These are phyloP conservation scores for Fusarium subglutinans DNA, from an alignment of 2,329 filamentous ascomycete genomes.

Conservation along the genomic window DNA sequence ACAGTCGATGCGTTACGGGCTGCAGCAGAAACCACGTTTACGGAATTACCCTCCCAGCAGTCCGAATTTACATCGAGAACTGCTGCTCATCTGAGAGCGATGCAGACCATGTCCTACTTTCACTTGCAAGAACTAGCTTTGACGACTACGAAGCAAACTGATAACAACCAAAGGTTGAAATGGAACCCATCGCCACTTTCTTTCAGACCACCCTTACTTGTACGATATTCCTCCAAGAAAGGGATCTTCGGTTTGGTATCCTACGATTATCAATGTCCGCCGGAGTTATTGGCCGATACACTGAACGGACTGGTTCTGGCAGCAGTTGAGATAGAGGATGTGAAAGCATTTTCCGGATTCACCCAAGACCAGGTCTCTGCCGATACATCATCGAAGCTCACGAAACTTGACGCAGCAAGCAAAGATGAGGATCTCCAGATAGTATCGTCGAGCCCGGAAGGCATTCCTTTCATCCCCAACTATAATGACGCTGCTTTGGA, in stretches of 20 bases:
- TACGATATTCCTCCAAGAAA: slow-evolving; percentile 63
- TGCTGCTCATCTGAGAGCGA: slow-evolving; percentile 71
- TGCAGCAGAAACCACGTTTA: slow-evolving; percentile 55
- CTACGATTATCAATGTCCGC: slow-evolving; percentile 71
- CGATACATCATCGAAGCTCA: slow-evolving; percentile 21
- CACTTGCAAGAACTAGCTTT: slow-evolving; percentile 55
- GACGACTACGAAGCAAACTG: slow-evolving; percentile 8
- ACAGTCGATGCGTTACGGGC: slow-evolving; percentile 63
- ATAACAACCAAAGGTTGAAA: slow-evolving; percentile 28
- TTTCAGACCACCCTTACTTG: slow-evolving; percentile 66
- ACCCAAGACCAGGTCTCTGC: neutral
- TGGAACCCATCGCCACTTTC: slow-evolving; percentile 68
- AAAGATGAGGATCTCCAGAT: neutral
- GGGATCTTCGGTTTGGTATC: slow-evolving; percentile 73
- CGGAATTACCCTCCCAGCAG: slow-evolving; percentile 67
- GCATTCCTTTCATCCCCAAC: slow-evolving; percentile 70
- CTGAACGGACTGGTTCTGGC: slow-evolving; percentile 78
- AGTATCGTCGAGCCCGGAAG: slow-evolving; percentile 52
- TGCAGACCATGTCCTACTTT: slow-evolving; percentile 86
- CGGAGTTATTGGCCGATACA: slow-evolving; percentile 67
- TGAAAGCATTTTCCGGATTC: slow-evolving; percentile 56
- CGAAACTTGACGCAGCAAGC: slow-evolving; percentile 17
- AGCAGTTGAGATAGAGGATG: slow-evolving; percentile 68
- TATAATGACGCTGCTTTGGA: slow-evolving; percentile 64
- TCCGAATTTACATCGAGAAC: slow-evolving; percentile 67